Percentiles rank a stretch among this genome's conserved stretches.
Conservation (phyloP, 2,329 filamentous ascomycete species). For the Leptoxyphium fumago region DNA sequence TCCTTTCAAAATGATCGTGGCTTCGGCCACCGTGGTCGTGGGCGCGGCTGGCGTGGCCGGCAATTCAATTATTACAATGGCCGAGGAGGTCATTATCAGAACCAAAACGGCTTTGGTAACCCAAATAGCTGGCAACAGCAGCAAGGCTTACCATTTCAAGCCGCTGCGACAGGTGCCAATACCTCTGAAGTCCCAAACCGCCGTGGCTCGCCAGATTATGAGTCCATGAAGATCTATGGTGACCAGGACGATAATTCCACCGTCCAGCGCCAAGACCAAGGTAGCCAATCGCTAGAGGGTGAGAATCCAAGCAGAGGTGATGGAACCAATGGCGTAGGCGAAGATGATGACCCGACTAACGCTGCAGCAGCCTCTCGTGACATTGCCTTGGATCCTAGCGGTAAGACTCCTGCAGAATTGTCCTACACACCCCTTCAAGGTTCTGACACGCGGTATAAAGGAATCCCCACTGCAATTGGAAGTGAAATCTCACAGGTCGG, state of each 20-base stretch:
- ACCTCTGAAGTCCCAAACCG: constrained; percentile 5
- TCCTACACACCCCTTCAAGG: not conserved
- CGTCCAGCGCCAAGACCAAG: constrained; percentile 4
- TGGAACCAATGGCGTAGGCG: constrained; percentile 18
- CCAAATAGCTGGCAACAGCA: constrained; percentile 7
- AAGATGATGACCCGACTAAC: constrained; percentile 12
- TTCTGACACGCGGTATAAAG: not conserved
- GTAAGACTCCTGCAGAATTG: not conserved
- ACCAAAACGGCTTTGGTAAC: constrained; percentile 2
- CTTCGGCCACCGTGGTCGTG: constrained; percentile 50
- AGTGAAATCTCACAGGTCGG: not conserved
- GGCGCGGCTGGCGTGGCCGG: constrained; percentile 16
- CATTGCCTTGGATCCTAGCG: constrained; percentile 2
- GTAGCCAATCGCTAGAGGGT: constrained; percentile 8
- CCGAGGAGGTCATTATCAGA: constrained; percentile 2
- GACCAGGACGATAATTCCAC: constrained; percentile 4
- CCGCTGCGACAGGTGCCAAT: constrained; percentile 3
- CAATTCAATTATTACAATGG: constrained; percentile 7
- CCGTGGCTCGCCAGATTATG: constrained; percentile 13
- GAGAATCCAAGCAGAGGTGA: constrained; percentile 18
- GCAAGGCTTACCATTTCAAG: constrained; percentile 7
- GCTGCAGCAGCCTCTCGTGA: constrained; percentile 1
- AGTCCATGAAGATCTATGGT: constrained; percentile 10
- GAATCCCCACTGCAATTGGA: not conserved
- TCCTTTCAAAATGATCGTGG: constrained; percentile 45